A percentile compares a stretch with the other conserved stretches of the same genome.
Conservation (phyloP, 108 stramenopile species). For the Pseudonitzschia pungens region DNA sequence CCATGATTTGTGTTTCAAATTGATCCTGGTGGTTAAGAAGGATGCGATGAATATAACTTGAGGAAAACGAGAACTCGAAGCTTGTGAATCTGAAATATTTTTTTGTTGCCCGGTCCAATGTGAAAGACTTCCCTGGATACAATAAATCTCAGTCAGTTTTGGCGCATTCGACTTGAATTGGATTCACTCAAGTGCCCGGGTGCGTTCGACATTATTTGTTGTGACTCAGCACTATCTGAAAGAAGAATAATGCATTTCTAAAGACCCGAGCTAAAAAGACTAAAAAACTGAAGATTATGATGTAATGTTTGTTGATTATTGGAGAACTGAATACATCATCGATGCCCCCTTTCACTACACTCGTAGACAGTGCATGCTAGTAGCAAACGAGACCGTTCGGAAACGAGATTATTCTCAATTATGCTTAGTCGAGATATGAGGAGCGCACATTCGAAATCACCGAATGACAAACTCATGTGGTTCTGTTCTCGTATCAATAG, state of each 20-base stretch:
- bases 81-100: neutral
- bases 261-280: neutral
- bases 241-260: neutral
- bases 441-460: no score
- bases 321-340: no score
- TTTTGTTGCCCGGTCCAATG: neutral
- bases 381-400: no score
- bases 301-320: neutral
- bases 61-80: neutral
- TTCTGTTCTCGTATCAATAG: no score
- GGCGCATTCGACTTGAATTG: neutral
- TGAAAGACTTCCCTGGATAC: neutral
- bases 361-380: no score
- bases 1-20: neutral
- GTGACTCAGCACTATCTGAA: neutral
- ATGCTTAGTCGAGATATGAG: no score
- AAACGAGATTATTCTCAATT: no score
- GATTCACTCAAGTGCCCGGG: neutral
- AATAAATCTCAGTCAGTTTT: neutral
- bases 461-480: no score
- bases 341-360: no score
- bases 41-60: neutral
- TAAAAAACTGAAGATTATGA: conserved; percentile 2
- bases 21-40: neutral
- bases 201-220: neutral